Percentiles rank a stretch among this genome's conserved stretches.
Evolutionary conservation across 2,329 filamentous ascomycete species (phyloP).

Genomic region (Pseudogymnoascus sp.): DNA sequence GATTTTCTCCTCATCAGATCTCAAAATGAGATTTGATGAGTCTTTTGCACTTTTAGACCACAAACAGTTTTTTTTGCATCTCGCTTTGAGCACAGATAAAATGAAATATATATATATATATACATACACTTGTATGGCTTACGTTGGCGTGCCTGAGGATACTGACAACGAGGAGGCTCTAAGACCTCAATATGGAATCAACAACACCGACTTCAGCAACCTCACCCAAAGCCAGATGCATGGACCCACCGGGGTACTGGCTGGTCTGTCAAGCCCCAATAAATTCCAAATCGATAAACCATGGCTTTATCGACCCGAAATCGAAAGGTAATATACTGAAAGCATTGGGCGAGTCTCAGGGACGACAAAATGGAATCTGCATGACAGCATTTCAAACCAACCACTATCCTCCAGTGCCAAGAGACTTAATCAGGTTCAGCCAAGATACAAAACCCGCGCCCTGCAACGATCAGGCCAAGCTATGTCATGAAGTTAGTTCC

Average conservation of each 20-base stretch:
- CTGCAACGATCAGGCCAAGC: background rate
- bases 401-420: background rate
- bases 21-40: constrained; percentile 4
- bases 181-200: background rate
- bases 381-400: background rate
- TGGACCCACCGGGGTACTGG: background rate
- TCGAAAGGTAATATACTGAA: background rate
- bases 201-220: background rate
- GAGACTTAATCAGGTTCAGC: background rate
- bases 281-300: background rate
- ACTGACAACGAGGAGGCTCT: background rate
- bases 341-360: background rate
- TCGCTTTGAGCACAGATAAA: background rate
- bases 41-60: background rate
- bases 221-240: background rate
- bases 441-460: background rate
- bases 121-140: background rate
- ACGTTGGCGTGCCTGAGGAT: background rate
- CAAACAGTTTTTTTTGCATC: background rate
- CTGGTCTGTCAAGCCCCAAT: background rate
- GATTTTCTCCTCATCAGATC: constrained; percentile 4
- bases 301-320: background rate
- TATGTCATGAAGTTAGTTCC: background rate
- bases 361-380: background rate
- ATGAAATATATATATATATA: background rate